Base-by-base conservation (phyloP, 495 filamentous ascomycete species). In the Beverwykella pulmonaria region DNA sequence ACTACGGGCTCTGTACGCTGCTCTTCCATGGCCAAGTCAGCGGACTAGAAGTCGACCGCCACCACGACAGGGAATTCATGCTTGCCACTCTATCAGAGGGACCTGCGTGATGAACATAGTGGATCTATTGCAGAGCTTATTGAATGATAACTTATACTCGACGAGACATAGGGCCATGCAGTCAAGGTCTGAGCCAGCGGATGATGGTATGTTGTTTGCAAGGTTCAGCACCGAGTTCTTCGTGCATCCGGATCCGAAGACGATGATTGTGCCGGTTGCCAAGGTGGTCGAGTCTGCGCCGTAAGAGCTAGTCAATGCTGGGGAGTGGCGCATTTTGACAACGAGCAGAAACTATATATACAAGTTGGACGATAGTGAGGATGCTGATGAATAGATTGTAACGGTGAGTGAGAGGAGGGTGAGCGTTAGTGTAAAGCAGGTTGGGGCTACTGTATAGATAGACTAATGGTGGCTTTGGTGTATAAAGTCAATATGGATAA, bases 1-100 rank as follows among this genome's bases (percentile, higher is more conserved):
- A 83, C 47, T 77, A 80, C 17, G 79, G 77, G 1, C 75, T 77
- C 0, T 73, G 82, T 63, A 83, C 81, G 0, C 72, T 83, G 59
- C 72, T 83, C 0, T 81, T 82, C 69, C 80, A 83, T 52, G 80
- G 83, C 56, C 69, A 52, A 0, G 70, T 73, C 0, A 75, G 81
- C 15, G 81, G 81, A 0, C 56, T 83, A 0, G 75, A 83, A 57
- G 69, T 82, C 0, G 75, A 82, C 50, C 50, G 50, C 6, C 26
- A 10, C 50, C 50, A 54, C 25, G 50, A 54, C 27, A 20, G 50
- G 4, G 26, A 54, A 17, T 54, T 54, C 25, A 20, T 25, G 25
- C 20, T 20, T 3, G 50, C 50, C 4, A 54, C 50, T 5, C 50
- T 20, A 25, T 54, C 22, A 7, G 50, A n/a, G 50, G 50, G 5